These are phyloP conservation scores for Cryptococcus deneoformans DNA, from an alignment of 1,284 basidiomycete species.

Conservation along the genomic window DNA sequence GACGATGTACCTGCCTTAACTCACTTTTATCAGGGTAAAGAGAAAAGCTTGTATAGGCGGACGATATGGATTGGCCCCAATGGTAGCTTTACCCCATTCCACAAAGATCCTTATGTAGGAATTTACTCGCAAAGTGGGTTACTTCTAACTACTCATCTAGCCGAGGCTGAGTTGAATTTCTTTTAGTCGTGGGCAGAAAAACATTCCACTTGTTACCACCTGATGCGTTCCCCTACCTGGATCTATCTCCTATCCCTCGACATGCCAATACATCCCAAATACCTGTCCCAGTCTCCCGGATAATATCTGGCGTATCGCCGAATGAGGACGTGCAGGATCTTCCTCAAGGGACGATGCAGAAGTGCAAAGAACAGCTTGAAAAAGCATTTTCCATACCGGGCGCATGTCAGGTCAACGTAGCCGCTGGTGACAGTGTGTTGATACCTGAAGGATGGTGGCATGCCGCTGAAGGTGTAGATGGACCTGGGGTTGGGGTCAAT, in stretches of 20 bases:
- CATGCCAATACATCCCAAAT: conserved; percentile 37
- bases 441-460: conserved; percentile 48
- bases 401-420: conserved; percentile 28
- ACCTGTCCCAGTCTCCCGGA: conserved; percentile 29
- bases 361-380: conserved; percentile 12
- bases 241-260: conserved; percentile 19
- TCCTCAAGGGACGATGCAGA: conserved; percentile 8
- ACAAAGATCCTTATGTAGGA: conserved; percentile 43
- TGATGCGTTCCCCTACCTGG: conserved; percentile 18
- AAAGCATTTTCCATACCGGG: conserved; percentile 24
- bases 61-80: conserved; percentile 44
- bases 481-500: conserved; percentile 37
- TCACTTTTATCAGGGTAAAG: conserved; percentile 27
- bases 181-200: conserved; percentile 34
- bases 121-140: conserved; percentile 41
- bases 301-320: conserved; percentile 6
- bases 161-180: background rate
- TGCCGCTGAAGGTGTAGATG: conserved; percentile 29
- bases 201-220: conserved; percentile 41
- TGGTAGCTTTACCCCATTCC: conserved; percentile 42
- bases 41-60: conserved; percentile 31
- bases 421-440: conserved; percentile 36
- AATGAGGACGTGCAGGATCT: conserved; percentile 13
- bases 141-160: background rate
- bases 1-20: conserved; percentile 24